Evolutionary conservation across 2,329 filamentous ascomycete genomes (phyloP).

Genomic region (Blastomyces silverae): DNA sequence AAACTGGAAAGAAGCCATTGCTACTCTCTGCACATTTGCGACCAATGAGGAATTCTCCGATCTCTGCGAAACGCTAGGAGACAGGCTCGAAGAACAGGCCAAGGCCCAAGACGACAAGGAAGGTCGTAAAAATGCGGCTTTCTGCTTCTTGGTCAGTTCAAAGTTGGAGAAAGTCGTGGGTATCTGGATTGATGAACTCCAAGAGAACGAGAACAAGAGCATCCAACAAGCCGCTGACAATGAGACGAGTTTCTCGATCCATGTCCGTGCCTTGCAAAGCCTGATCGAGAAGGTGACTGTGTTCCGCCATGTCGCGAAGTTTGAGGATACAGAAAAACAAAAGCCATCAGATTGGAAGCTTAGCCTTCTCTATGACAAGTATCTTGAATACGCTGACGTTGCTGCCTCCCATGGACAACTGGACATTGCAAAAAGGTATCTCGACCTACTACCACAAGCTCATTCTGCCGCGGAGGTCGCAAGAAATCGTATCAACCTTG

Average conservation of each 20-base stretch:
- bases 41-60: conserved; percentile 86
- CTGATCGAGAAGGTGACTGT: conserved; percentile 98
- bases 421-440: conserved; percentile 79
- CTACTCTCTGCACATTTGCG: conserved; percentile 89
- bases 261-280: conserved; percentile 78
- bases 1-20: conserved; percentile 97
- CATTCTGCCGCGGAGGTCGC: conserved; percentile 86
- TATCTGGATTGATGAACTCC: conserved; percentile 87
- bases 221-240: conserved; percentile 63
- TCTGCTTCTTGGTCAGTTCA: conserved; percentile 92
- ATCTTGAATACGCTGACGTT: conserved; percentile 94
- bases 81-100: conserved; percentile 70
- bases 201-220: conserved; percentile 71
- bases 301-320: conserved; percentile 90
- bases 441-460: conserved; percentile 72
- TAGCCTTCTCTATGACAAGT: conserved; percentile 80
- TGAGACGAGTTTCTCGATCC: conserved; percentile 75
- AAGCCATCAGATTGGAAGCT: conserved; percentile 82
- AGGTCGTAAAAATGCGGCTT: conserved; percentile 77
- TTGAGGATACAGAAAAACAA: conserved; percentile 67
- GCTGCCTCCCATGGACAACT: conserved; percentile 84
- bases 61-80: conserved; percentile 88
- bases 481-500: conserved; percentile 74
- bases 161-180: conserved; percentile 95
- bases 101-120: conserved; percentile 49